Evolutionary conservation across 495 filamentous ascomycete genomes (phyloP).

Genomic region (Penicillium ucsense): DNA sequence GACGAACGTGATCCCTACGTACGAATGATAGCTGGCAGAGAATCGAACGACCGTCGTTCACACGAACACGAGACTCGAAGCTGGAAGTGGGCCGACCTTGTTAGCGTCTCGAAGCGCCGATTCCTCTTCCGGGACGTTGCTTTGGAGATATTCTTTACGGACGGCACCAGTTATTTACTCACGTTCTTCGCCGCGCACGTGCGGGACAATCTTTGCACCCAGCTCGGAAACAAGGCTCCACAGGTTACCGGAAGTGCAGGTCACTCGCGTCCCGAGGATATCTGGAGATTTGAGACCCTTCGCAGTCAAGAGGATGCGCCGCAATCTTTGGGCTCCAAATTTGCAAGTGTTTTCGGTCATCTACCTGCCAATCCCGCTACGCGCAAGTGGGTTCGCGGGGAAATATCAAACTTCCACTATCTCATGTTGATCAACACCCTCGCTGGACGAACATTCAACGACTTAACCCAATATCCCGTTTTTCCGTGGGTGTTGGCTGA

Average conservation of each 20-base stretch:
- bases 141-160: constrained; percentile 91
- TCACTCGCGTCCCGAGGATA: constrained; percentile 52
- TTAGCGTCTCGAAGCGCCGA: constrained; percentile 92
- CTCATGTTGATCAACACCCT: constrained; percentile 97
- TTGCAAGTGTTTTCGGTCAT: constrained; percentile 88
- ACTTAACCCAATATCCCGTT: constrained; percentile 94
- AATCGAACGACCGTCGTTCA: constrained; percentile 49
- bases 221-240: constrained; percentile 66
- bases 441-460: constrained; percentile 94
- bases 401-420: constrained; percentile 98
- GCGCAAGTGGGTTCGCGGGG: constrained; percentile 82
- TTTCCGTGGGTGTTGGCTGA: constrained; percentile 97
- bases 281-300: constrained; percentile 80
- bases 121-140: constrained; percentile 95
- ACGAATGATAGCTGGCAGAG: constrained; percentile 78
- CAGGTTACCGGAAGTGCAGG: constrained; percentile 52
- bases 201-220: constrained; percentile 70
- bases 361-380: constrained; percentile 68
- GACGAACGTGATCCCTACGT: constrained; percentile 95
- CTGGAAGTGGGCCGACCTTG: constrained; percentile 90
- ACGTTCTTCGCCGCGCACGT: constrained; percentile 63
- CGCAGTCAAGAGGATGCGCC: constrained; percentile 72
- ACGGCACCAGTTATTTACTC: constrained; percentile 88
- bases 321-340: constrained; percentile 77
- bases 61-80: constrained; percentile 72